Evolutionary conservation across 2,329 filamentous ascomycete species (phyloP), one percentile per base, ranked within the genome.

Genomic region (Calonectria pseudoreteaudii): DNA sequence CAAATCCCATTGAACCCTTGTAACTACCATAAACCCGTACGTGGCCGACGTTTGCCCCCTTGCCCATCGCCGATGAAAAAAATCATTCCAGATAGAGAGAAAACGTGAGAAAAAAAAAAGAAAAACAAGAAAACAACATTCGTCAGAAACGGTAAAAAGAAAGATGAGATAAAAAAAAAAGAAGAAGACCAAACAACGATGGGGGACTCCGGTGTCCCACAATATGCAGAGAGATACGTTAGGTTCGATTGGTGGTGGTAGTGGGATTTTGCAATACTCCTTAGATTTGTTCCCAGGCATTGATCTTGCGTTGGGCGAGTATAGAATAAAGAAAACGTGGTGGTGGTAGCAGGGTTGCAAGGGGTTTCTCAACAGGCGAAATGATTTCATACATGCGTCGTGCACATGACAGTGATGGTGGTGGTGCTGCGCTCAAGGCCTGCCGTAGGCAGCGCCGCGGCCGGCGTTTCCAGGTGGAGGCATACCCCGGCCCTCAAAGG

Each of bases 401-500:
- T 72, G 70, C 71, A 72, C 50, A 71, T 44, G 28, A 50, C 10
- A 38, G 26, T 64, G 30, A 68, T 72, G 50, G 68, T 30, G 30
- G 68, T 72, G 50, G 68, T 30, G 66, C 65, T 70, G 38, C 26
- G 44, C 67, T 72, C 76, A 84, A 26, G 80, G 82, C n/a, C 84
- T 80, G 53, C 83, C 83, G 66, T 79, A 85, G 44, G 77, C 79
- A 34, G 81, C 80, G 5, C 84, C 83, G 23, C 84, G 82, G n/a
- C 82, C 81, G 56, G 75, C 65, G 65, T 81, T 81, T 38, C 87
- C 87, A 20, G 88, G 86, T 34, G 89, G 89, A 66, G 89, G 89
- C 83, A 90, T 89, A 31, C 88, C 88, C 66, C 90, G 87, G 56
- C 86, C 88, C 77, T 92, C 91, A 78, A 90, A 92, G 2, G 87